phyloP scores from a whole-genome alignment of 495 filamentous ascomycete genomes.

The Pyrenopolyporus hunteri region DNA sequence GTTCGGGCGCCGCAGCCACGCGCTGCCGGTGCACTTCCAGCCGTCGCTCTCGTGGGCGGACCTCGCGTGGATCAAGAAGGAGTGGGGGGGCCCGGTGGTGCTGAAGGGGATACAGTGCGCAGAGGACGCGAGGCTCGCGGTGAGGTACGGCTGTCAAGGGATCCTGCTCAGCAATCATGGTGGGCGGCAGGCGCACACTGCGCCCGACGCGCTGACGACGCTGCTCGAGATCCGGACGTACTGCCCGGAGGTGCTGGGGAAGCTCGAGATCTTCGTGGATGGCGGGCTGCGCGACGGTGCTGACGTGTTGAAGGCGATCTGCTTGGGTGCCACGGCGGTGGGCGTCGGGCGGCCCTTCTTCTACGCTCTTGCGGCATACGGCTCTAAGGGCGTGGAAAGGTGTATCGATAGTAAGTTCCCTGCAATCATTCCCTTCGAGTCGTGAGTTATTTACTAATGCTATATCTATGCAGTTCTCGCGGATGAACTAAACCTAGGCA shows the following conservation, averaged over 20 bases:
- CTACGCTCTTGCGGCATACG: constrained; percentile 85
- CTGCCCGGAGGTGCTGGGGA: constrained; percentile 67
- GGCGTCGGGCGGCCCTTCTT: constrained; percentile 87
- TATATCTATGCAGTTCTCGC: constrained; percentile 28
- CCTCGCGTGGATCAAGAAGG: constrained; percentile 79
- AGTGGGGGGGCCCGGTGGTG: constrained; percentile 84
- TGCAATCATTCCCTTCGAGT: neutral
- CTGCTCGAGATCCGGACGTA: constrained; percentile 68
- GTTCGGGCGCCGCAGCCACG: constrained; percentile 31
- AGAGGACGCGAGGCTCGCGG: constrained; percentile 79
- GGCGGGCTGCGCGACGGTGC: constrained; percentile 82
- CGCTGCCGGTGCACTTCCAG: constrained; percentile 63
- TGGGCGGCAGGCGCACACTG: constrained; percentile 82
- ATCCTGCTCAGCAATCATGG: constrained; percentile 89
- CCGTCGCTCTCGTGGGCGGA: constrained; percentile 81
- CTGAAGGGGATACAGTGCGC: constrained; percentile 87
- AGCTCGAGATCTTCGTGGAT: constrained; percentile 81
- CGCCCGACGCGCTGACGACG: constrained; percentile 84
- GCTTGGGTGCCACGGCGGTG: constrained; percentile 82
- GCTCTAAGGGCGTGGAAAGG: constrained; percentile 72
- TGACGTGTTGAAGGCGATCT: constrained; percentile 87
- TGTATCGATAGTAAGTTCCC: constrained; percentile 40
- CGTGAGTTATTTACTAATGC: constrained; percentile 6
- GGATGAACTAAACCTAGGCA: constrained; percentile 35
- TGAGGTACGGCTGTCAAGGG: constrained; percentile 73